Base-by-base conservation (phyloP, 345 rosid genomes). In the Euphorbia peplus region DNA sequence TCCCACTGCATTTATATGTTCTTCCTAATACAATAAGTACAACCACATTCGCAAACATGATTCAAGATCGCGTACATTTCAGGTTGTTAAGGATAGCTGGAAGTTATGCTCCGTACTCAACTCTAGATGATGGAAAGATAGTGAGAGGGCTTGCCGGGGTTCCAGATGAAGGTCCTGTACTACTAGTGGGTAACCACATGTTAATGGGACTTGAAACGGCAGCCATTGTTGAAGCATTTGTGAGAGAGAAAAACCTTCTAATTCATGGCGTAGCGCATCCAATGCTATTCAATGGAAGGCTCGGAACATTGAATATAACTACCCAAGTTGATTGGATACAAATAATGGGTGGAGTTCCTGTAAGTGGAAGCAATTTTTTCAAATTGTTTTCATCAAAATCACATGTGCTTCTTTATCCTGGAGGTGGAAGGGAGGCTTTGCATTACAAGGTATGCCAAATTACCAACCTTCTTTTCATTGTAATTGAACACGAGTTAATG, bases 381-480 rank as follows among this genome's bases (percentile, higher is more conserved):
- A 93, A 78, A 76, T 84, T 88, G 58, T 77, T 90, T 50, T 72
- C 88, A 12, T 52, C 83, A 24, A 80, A 89, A 26, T 81, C 96
- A 18, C 87, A 87, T 66, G 87, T 89, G 54, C 89, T 90, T 78
- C 93, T 93, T 68, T 90, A 87, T 70, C 97, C 97, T 4, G 97
- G 97, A 2, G 88, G 98, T 66, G 82, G 81, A 63, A 83, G 93
- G 16, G 98, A 93, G 78, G 98, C 97, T 80, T 83, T 89, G 48
- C 98, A 90, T 79, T 32, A 77, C 69, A 88, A 86, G 93, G 97
- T 87, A 69, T 60, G 76, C 12, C 12, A 11, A 44, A 12, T 32
- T 32, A 32, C 48, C 66, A 44, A 30, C 15, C 19, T 68, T 24
- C 65, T 58, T 48, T 63, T 22, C 3, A 32, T 32, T 32, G 37